These are phyloP conservation scores for Podospora didyma DNA, from an alignment of 495 filamentous ascomycete genomes.

Conservation along the genomic window DNA sequence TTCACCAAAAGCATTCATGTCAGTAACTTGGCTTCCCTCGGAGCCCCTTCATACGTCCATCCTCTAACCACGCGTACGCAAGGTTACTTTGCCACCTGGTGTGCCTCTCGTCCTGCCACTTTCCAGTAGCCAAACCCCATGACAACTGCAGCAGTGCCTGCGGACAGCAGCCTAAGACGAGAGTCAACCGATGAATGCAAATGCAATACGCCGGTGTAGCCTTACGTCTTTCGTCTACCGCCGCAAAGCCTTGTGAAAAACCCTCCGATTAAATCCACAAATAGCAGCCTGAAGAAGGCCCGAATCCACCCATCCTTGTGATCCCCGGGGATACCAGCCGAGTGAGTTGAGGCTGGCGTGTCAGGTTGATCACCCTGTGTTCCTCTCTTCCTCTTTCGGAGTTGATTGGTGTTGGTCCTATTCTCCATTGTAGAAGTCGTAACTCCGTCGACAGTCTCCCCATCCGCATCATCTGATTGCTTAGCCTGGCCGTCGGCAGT, in stretches of 20 bases:
- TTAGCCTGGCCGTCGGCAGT: background rate
- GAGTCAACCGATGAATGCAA: constrained; percentile 16
- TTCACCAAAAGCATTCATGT: no score
- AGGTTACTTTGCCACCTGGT: background rate
- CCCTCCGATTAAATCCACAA: constrained; percentile 30
- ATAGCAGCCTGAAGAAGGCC: constrained; percentile 25
- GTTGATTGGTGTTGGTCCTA: background rate
- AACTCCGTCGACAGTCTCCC: background rate
- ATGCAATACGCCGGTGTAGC: background rate
- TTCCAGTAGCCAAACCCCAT: constrained; percentile 17
- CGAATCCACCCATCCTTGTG: constrained; percentile 21
- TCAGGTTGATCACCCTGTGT: constrained; percentile 3
- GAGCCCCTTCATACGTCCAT: no score
- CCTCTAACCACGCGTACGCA: no score
- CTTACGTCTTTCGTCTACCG: constrained; percentile 22
- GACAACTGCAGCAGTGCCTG: constrained; percentile 10
- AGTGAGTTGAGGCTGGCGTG: constrained; percentile 9
- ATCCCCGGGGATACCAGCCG: constrained; percentile 7
- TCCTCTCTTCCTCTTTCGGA: constrained; percentile 15
- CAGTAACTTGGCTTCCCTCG: no score
- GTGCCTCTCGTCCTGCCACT: background rate
- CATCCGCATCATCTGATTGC: background rate
- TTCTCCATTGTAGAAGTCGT: constrained; percentile 6
- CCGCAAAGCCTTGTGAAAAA: constrained; percentile 23
- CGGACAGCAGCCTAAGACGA: constrained; percentile 16